These are phyloP conservation scores for Dendrothele bispora DNA, from an alignment of 768 basidiomycete genomes.

Conservation along the genomic window DNA sequence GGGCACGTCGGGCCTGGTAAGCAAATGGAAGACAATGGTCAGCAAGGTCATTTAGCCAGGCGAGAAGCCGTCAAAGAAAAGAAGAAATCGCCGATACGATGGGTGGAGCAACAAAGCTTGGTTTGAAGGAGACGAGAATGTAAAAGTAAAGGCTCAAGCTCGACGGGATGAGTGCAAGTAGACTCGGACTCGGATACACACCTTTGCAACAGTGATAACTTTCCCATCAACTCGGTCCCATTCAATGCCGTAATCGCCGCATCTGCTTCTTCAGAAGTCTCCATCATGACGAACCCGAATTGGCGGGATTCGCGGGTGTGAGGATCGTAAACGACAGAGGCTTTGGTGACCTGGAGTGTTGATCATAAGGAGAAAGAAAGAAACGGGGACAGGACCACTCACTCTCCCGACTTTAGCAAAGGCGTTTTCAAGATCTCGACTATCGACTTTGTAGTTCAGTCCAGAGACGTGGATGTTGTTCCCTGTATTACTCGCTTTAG, in stretches of 20 bases:
- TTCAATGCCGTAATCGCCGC: conserved; percentile 85
- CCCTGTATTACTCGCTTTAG: conserved; percentile 61
- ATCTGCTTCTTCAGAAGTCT: conserved; percentile 82
- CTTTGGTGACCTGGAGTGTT: conserved; percentile 73
- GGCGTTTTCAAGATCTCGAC: conserved; percentile 82
- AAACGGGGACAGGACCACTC: conserved; percentile 25
- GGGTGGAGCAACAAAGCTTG: no score
- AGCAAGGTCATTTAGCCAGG: no score
- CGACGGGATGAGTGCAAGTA: no score
- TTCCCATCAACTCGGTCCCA: conserved; percentile 87
- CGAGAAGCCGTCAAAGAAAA: no score
- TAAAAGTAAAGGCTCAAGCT: no score
- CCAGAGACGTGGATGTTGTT: conserved; percentile 68
- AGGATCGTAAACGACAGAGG: conserved; percentile 70
- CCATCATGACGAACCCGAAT: conserved; percentile 80
- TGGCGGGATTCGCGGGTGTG: conserved; percentile 66
- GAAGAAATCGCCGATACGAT: no score
- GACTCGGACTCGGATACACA: conserved; percentile 21
- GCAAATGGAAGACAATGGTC: not conserved
- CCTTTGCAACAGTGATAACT: conserved; percentile 85
- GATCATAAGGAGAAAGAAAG: conserved; percentile 1
- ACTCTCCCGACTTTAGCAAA: conserved; percentile 90
- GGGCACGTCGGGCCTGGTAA: conserved; percentile 76
- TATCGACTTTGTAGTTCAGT: conserved; percentile 61
- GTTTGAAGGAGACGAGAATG: no score